A percentile compares a stretch with the other conserved stretches of the same genome.
These are phyloP conservation scores for Acacia confusa DNA, from an alignment of 306 rosid genomes.

Conservation along the genomic window DNA sequence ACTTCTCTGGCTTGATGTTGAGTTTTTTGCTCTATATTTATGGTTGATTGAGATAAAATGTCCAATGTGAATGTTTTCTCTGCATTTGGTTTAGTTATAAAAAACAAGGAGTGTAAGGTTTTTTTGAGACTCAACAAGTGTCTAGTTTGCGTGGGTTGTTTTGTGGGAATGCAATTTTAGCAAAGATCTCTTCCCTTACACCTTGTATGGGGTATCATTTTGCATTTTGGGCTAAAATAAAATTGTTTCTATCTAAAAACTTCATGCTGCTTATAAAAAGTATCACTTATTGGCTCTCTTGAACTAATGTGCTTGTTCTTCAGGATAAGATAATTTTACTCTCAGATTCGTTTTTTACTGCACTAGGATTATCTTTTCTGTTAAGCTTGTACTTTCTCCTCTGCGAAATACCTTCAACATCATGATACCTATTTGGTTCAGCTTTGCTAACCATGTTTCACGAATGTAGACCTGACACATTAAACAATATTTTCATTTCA, in stretches of 20 bases:
- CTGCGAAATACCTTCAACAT: neutral
- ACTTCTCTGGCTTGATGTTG: too few relatives aligned
- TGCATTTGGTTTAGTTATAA: neutral
- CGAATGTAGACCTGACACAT: slow-evolving; percentile 19
- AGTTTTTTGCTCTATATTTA: too few relatives aligned
- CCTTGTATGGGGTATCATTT: neutral
- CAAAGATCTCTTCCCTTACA: neutral
- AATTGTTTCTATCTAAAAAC: neutral
- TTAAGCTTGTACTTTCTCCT: neutral
- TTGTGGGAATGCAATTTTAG: neutral
- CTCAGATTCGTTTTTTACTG: neutral
- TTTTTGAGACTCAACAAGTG: neutral
- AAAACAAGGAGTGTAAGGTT: neutral
- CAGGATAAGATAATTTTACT: neutral
- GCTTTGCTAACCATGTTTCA: neutral
- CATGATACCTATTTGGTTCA: neutral
- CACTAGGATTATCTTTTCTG: neutral
- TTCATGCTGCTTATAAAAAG: neutral
- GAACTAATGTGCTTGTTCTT: neutral
- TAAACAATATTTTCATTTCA: neutral
- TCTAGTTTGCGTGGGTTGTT: neutral
- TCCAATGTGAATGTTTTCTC: neutral
- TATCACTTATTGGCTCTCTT: neutral
- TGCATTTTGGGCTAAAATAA: neutral
- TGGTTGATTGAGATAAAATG: neutral